Conservation (phyloP, 768 basidiomycete genomes). For the Lactarius hengduanensis region DNA sequence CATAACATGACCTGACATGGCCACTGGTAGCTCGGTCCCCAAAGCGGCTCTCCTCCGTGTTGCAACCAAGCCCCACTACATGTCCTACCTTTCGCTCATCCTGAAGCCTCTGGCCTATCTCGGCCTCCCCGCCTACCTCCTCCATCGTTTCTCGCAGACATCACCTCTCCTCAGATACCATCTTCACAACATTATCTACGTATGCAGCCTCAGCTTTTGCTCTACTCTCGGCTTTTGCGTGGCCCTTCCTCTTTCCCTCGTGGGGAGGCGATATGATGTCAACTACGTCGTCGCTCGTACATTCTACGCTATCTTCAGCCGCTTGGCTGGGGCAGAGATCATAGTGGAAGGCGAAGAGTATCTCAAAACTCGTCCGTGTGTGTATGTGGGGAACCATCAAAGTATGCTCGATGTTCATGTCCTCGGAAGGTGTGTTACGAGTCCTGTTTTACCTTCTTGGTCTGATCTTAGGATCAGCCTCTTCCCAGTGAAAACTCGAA, state of each 20-base stretch:
- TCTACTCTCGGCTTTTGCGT: conserved; percentile 69
- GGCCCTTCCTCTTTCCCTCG: conserved; percentile 59
- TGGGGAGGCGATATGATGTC: conserved; percentile 73
- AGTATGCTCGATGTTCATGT: conserved; percentile 87
- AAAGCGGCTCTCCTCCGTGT: conserved; percentile 14
- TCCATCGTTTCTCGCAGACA: conserved; percentile 55
- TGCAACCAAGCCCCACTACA: conserved; percentile 34
- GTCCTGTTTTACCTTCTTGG: not conserved
- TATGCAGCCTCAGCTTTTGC: conserved; percentile 64
- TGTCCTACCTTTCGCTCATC: conserved; percentile 62
- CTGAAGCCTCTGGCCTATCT: conserved; percentile 74
- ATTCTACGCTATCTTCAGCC: conserved; percentile 72
- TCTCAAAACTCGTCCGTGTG: conserved; percentile 64
- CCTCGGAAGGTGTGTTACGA: conserved; percentile 63
- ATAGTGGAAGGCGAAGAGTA: conserved; percentile 87
- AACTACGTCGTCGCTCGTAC: conserved; percentile 80
- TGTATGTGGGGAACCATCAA: conserved; percentile 90
- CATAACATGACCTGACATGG: conserved; percentile 18
- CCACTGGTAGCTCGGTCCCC: conserved; percentile 23
- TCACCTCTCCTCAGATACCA: conserved; percentile 67
- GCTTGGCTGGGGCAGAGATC: conserved; percentile 62
- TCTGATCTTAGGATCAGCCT: conserved; percentile 36
- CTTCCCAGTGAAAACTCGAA: conserved; percentile 78
- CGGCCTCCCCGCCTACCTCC: conserved; percentile 67
- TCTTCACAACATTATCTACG: conserved; percentile 67